Evolutionary conservation across 2,329 filamentous ascomycete species (phyloP).

Genomic region (Apiospora aurea): DNA sequence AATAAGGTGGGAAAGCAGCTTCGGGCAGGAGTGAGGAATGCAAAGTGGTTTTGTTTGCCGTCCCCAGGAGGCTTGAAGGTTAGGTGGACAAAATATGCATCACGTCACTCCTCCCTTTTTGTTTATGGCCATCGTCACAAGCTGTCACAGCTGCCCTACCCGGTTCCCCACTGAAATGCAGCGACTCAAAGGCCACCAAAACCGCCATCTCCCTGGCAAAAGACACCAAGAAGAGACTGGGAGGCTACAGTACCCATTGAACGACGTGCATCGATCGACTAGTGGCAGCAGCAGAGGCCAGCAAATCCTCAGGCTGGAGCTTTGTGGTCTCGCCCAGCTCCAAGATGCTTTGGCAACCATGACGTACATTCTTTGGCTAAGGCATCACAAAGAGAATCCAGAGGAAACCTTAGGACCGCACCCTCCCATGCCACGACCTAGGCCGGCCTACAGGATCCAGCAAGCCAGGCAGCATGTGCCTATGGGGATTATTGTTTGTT

Average conservation of each 20-base stretch:
- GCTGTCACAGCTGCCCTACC: slow-evolving; percentile 18
- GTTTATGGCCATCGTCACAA: slow-evolving; percentile 31
- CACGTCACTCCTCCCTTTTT: slow-evolving; percentile 41
- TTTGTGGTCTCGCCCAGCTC: slow-evolving; percentile 1
- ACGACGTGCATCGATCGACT: slow-evolving; percentile 8
- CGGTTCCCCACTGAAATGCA: slow-evolving; percentile 3
- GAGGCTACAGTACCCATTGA: slow-evolving; percentile 10
- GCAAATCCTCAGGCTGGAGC: slow-evolving; percentile 12
- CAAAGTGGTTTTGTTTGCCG: slow-evolving; percentile 29
- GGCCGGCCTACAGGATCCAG: neutral
- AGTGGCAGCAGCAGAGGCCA: slow-evolving; percentile 4
- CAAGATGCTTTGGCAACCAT: slow-evolving; percentile 8
- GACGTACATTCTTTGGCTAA: neutral
- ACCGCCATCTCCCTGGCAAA: neutral
- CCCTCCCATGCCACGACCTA: neutral
- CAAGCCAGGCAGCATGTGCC: neutral
- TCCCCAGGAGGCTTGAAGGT: slow-evolving; percentile 1
- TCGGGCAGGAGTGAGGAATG: slow-evolving; percentile 24
- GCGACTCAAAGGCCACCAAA: slow-evolving; percentile 4
- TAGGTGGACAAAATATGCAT: slow-evolving; percentile 39
- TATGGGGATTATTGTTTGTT: neutral
- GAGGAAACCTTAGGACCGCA: neutral
- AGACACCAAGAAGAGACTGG: neutral
- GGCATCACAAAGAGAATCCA: slow-evolving; percentile 13
- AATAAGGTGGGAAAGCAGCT: slow-evolving; percentile 1